Conservation (phyloP, 2,329 filamentous ascomycete genomes). For the Cordyceps farinosa region DNA sequence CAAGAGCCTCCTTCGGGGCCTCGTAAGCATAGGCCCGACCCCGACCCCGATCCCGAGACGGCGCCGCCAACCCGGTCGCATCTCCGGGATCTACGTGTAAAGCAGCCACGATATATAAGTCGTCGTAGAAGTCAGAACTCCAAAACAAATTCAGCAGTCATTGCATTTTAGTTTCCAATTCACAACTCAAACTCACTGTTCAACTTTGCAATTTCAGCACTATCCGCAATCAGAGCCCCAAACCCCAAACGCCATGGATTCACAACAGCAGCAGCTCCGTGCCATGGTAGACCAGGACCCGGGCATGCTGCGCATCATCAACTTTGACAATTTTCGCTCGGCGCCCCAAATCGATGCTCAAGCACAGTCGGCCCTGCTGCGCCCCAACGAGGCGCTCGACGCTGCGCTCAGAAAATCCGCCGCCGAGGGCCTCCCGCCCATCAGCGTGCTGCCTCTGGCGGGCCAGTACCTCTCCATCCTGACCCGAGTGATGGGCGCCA, state of each 20-base stretch:
- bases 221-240: background rate
- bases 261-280: background rate
- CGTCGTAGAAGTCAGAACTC: background rate
- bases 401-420: constrained; percentile 30
- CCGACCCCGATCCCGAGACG: background rate
- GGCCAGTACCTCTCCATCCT: constrained; percentile 40
- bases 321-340: constrained; percentile 8
- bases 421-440: constrained; percentile 34
- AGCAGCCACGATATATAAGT: background rate
- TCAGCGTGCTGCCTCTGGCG: constrained; percentile 33
- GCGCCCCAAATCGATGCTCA: constrained; percentile 24
- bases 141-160: no score
- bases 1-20: background rate
- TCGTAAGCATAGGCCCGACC: background rate
- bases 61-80: background rate
- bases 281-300: background rate
- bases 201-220: no score
- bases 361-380: background rate
- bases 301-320: background rate
- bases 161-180: background rate
- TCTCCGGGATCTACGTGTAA: background rate
- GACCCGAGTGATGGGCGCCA: constrained; percentile 32
- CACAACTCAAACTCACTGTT: no score
- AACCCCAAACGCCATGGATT: background rate
- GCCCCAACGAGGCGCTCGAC: constrained; percentile 16